Conservation (phyloP, 768 basidiomycete species). For the Lentinus brumalis region DNA sequence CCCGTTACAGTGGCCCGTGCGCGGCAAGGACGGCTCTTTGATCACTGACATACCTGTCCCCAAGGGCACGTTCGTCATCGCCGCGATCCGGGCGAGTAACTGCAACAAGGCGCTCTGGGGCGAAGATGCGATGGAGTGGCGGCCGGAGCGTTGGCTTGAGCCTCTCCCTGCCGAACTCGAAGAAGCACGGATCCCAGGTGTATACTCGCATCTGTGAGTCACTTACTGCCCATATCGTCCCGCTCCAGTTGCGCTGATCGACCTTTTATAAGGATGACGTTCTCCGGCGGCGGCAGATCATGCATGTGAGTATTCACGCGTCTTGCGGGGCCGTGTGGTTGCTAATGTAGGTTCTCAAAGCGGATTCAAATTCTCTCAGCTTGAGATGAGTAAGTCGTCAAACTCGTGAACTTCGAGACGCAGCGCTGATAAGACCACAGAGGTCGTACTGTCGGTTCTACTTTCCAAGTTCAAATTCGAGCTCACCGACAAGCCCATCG, state of each 20-base stretch:
- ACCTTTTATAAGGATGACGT: constrained; percentile 22
- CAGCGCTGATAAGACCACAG: neutral
- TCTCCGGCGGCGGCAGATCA: constrained; percentile 22
- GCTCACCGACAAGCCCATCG: constrained; percentile 6
- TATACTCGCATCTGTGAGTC: constrained; percentile 18
- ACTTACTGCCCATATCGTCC: neutral
- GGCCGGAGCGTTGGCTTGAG: constrained; percentile 37
- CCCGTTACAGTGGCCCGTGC: constrained; percentile 51
- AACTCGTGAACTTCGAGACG: no score
- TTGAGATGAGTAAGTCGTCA: constrained; percentile 23
- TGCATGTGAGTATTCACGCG: constrained; percentile 23
- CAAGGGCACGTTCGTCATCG: constrained; percentile 46
- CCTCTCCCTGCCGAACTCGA: constrained; percentile 6
- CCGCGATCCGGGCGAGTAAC: constrained; percentile 50
- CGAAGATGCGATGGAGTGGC: constrained; percentile 41
- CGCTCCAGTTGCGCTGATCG: neutral
- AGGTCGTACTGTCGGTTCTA: constrained; percentile 15
- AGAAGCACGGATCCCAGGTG: constrained; percentile 11
- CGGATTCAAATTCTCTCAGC: constrained; percentile 27
- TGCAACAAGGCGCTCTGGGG: constrained; percentile 47
- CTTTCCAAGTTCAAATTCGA: constrained; percentile 14
- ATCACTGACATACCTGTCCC: constrained; percentile 43
- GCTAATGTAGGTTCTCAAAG: constrained; percentile 1
- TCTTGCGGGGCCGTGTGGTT: neutral
- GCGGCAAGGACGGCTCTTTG: constrained; percentile 38